Conservation (phyloP, 495 filamentous ascomycete genomes). For the Apiosordaria backusii region DNA sequence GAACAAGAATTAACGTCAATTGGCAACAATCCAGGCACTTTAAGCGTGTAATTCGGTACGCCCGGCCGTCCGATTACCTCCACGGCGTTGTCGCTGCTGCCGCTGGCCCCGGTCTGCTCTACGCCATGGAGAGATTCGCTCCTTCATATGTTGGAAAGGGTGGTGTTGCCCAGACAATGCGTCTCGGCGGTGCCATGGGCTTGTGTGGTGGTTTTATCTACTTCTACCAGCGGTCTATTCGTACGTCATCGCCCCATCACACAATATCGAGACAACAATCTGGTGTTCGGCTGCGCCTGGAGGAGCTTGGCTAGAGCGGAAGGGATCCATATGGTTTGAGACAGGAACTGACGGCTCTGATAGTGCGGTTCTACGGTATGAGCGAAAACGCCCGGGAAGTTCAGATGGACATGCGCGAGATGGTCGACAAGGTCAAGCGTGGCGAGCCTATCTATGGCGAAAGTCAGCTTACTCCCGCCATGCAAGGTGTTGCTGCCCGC, state of each 20-base stretch:
- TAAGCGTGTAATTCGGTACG: conserved; percentile 81
- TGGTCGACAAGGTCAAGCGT: conserved; percentile 90
- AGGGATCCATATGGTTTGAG: neutral
- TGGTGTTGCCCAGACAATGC: conserved; percentile 78
- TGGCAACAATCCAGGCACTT: conserved; percentile 65
- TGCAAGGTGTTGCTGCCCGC: conserved; percentile 88
- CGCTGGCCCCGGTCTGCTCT: conserved; percentile 66
- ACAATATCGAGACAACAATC: neutral
- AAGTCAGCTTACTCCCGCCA: conserved; percentile 70
- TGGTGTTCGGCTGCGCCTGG: neutral
- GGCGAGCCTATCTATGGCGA: conserved; percentile 88
- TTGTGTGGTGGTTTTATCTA: conserved; percentile 70
- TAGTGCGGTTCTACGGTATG: conserved; percentile 91
- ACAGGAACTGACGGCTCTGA: neutral
- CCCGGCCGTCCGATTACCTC: conserved; percentile 75
- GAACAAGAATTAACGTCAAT: neutral
- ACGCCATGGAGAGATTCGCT: conserved; percentile 73
- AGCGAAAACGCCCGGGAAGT: conserved; percentile 86
- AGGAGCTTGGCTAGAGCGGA: neutral
- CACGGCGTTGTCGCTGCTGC: conserved; percentile 62
- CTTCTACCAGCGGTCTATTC: conserved; percentile 67
- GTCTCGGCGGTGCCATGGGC: conserved; percentile 67
- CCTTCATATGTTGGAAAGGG: conserved; percentile 77
- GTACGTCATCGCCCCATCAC: conserved; percentile 37
- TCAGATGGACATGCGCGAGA: conserved; percentile 96